Percentiles rank a stretch among this genome's conserved stretches.
Evolutionary conservation across 225 moss, liverwort and hornwort genomes (phyloP).

Genomic region (Pseudisothecium myosuroides): DNA sequence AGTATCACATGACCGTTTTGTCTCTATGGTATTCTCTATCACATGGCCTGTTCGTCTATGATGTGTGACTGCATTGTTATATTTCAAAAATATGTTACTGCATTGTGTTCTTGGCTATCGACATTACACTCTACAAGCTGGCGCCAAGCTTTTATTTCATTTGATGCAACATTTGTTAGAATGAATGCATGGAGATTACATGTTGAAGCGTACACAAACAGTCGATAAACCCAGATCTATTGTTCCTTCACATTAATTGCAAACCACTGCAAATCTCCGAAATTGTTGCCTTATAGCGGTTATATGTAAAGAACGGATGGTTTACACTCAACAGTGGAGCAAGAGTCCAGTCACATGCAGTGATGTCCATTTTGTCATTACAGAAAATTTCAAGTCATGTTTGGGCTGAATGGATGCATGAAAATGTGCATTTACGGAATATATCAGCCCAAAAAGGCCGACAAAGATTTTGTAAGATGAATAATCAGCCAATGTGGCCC

Average conservation of each 20-base stretch:
- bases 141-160: not conserved
- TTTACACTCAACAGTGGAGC: no score
- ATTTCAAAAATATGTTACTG: not conserved
- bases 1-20: not conserved
- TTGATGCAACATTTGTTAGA: not conserved
- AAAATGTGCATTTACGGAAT: no score
- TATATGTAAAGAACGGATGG: no score
- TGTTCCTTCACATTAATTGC: not conserved
- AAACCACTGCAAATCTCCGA: not conserved
- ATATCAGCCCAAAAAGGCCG: no score
- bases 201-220: not conserved
- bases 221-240: not conserved
- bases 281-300: no score
- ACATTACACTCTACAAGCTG: not conserved
- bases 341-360: no score
- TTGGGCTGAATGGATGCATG: no score
- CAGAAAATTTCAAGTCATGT: no score
- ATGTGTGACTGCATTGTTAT: not conserved
- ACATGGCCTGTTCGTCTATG: not conserved
- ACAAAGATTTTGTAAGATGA: no score
- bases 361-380: no score
- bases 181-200: not conserved
- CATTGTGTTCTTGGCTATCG: not conserved
- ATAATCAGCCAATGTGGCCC: no score
- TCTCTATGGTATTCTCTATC: no score